phyloP scores from a whole-genome alignment of 1,284 basidiomycete species.

The Microbotryum scabiosae region DNA sequence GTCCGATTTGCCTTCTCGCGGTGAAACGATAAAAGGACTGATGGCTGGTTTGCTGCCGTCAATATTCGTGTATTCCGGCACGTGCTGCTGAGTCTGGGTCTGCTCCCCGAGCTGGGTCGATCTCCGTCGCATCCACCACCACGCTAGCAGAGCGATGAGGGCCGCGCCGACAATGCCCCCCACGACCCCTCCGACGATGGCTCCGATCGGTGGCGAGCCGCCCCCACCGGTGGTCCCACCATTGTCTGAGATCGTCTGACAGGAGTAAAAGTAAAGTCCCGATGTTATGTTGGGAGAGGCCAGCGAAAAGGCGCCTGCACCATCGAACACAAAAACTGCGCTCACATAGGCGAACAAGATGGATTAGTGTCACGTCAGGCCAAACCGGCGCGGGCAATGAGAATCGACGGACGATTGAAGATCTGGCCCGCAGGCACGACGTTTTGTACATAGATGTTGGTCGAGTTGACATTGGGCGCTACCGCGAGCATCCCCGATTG shows the following conservation, averaged over 20 bases:
- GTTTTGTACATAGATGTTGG: constrained; percentile 14
- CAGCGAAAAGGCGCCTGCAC: background rate
- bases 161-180: constrained; percentile 16
- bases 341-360: background rate
- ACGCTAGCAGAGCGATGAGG: constrained; percentile 12
- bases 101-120: constrained; percentile 2
- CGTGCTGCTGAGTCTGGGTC: background rate
- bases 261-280: background rate
- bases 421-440: constrained; percentile 7
- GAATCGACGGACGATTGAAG: constrained; percentile 10
- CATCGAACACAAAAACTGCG: constrained; percentile 24
- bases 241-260: background rate
- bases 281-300: constrained; percentile 10
- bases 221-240: background rate
- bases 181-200: constrained; percentile 23
- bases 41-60: too few species aligned
- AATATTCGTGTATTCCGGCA: background rate
- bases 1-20: too few species aligned
- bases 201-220: constrained; percentile 8
- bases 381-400: too few species aligned
- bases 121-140: constrained; percentile 13
- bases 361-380: too few species aligned
- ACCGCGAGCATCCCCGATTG: too few species aligned
- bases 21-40: too few species aligned
- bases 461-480: too few species aligned